Evolutionary conservation across 352 stramenopile genomes (phyloP).

Genomic region (Globisporangium uncinulatum): DNA sequence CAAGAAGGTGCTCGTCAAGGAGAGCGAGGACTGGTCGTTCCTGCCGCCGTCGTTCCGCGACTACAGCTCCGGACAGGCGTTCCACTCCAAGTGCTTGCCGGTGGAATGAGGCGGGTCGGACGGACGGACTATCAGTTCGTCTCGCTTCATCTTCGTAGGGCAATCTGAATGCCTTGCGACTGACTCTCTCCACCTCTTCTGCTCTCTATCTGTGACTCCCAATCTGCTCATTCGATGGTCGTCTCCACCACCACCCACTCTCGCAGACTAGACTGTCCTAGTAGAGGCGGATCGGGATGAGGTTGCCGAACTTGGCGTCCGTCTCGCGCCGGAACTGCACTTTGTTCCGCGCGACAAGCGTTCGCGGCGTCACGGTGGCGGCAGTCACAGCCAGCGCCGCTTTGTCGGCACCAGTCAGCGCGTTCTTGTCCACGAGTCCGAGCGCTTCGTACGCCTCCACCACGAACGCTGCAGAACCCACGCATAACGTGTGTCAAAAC

Average conservation of each 20-base stretch:
- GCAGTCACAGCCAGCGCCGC: constrained; percentile 16
- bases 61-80: constrained; percentile 75
- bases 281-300: constrained; percentile 64
- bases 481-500: not conserved
- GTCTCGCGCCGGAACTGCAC: constrained; percentile 34
- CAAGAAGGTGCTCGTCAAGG: constrained; percentile 83
- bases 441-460: constrained; percentile 64
- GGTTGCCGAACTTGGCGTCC: constrained; percentile 31
- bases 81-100: constrained; percentile 78
- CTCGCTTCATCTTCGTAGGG: too few species aligned
- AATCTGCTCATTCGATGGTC: constrained; percentile 1
- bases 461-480: constrained; percentile 39
- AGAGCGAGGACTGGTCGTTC: constrained; percentile 75
- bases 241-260: constrained; percentile 1
- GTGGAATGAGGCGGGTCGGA: constrained; percentile 23
- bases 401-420: constrained; percentile 23
- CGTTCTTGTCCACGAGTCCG: constrained; percentile 40
- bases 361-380: constrained; percentile 37
- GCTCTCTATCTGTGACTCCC: too few species aligned
- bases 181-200: not conserved
- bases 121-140: too few species aligned
- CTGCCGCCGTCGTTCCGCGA: constrained; percentile 82
- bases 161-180: not conserved
- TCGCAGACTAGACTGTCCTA: not conserved
- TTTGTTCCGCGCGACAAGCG: constrained; percentile 31